Percentiles rank a stretch among this genome's conserved stretches.
Evolutionary conservation across 129 eudicot genomes (phyloP).

Genomic region (Centaurea solstitialis): DNA sequence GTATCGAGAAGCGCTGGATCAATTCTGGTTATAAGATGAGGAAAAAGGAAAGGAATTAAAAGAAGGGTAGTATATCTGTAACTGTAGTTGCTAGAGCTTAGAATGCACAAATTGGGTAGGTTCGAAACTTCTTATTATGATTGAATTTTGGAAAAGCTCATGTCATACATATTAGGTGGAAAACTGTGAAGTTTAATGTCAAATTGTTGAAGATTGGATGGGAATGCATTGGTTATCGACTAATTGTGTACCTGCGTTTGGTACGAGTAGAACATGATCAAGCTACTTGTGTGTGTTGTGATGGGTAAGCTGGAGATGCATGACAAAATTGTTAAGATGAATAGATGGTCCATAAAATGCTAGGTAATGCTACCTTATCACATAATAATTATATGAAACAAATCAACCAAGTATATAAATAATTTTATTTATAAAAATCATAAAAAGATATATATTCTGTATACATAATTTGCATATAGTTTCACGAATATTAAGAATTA

Average conservation of each 20-base stretch:
- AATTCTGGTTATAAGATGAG: too few species aligned
- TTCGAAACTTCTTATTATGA: neutral
- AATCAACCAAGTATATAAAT: too few species aligned
- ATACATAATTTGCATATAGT: neutral
- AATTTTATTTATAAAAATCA: too few species aligned
- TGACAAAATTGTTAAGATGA: neutral
- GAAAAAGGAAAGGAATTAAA: too few species aligned
- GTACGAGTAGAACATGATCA: neutral
- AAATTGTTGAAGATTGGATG: neutral
- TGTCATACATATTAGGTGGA: neutral
- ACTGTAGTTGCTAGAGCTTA: neutral
- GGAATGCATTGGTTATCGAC: too few species aligned
- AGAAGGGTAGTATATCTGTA: too few species aligned
- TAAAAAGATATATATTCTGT: too few species aligned
- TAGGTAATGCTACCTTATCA: too few species aligned
- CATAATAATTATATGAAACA: too few species aligned
- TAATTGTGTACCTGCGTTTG: neutral
- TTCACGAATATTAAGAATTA: too few species aligned
- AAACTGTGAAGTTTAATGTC: neutral
- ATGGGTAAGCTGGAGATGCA: neutral
- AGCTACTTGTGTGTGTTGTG: neutral
- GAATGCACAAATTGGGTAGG: neutral
- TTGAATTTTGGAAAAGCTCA: neutral
- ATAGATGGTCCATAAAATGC: too few species aligned
- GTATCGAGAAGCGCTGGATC: too few species aligned